Evolutionary conservation across 805 yeast species (phyloP), one percentile per base, ranked within the genome.

Genomic region (Clavispora vitiphila): DNA sequence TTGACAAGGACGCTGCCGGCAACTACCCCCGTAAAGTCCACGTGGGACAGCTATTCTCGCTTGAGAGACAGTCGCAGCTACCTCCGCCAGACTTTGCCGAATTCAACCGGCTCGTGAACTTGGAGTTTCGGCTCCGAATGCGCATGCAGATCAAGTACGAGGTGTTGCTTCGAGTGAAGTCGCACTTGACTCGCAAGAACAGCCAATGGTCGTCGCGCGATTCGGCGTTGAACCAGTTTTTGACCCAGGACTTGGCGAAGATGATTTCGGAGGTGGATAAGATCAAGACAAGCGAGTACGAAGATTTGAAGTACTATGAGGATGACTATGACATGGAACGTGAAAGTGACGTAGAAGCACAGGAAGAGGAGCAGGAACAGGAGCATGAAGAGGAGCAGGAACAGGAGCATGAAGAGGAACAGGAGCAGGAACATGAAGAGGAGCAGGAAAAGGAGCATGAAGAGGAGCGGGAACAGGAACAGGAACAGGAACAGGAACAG

Each of bases 151-250:
- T 69, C 36, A 61, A 64, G 41, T 58, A 64, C 45, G 74, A 68
- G 42, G 51, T 66, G 2, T 52, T 68, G 39, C 52, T 55, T 11
- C 53, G 55, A 37, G 56, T 65, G 24, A 66, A 64, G 41, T 53
- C 57, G 37, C 66, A 62, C 32, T 50, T 67, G 22, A 43, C 49
- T 1, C 49, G 57, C 14, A 57, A 62, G 25, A 66, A 65, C 41
- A 54, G 49, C 38, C 61, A 61, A 43, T 69, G 74, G 74, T 56
- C 55, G 12, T 37, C 53, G 9, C 51, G 71, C 35, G 69, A 65
- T 44, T 44, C 54, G 16, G 49, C 50, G 10, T 55, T 69, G 42
- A 51, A 55, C 12, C 54, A 54, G 32, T 69, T 69, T 40, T 39
- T 69, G 36, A 48, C 54, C 5, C 51, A 50, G 2, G 58, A 58